Percentiles rank a stretch among this genome's conserved stretches.
These are phyloP conservation scores for Fraxinus dipetala DNA, from an alignment of 305 asterid genomes.

Conservation along the genomic window DNA sequence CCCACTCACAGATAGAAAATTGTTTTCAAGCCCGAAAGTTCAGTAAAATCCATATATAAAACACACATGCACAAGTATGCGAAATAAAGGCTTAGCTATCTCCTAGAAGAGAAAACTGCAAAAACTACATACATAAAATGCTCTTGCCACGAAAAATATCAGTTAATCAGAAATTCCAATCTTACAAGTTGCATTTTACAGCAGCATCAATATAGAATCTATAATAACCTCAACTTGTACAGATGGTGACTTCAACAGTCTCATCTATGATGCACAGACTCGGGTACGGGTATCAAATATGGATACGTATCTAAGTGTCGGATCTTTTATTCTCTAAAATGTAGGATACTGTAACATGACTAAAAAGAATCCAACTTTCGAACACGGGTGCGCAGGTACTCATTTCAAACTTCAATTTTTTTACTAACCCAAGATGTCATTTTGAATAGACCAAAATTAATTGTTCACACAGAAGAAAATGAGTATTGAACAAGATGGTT, in stretches of 20 bases:
- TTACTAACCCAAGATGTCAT: background rate
- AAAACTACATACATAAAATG: background rate
- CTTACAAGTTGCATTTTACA: background rate
- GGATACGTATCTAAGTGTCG: background rate
- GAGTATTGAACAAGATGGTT: too few species aligned
- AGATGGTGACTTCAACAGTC: background rate
- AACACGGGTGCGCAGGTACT: background rate
- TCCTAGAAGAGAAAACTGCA: background rate
- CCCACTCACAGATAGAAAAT: background rate
- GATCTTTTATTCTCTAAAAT: background rate
- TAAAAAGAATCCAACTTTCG: background rate
- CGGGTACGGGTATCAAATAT: background rate
- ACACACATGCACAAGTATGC: background rate
- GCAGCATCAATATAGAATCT: background rate
- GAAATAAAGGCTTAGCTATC: background rate
- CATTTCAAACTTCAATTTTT: background rate
- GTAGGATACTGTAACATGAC: background rate
- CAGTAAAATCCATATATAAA: background rate
- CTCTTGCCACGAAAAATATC: background rate
- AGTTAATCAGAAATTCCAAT: background rate
- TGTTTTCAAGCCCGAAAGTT: background rate
- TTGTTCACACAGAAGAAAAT: too few species aligned
- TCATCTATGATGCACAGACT: background rate
- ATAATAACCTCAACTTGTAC: background rate
- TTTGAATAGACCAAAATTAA: too few species aligned